Conservation (phyloP, 164 flowering plant genomes). For the Aristolochia fimbriata region DNA sequence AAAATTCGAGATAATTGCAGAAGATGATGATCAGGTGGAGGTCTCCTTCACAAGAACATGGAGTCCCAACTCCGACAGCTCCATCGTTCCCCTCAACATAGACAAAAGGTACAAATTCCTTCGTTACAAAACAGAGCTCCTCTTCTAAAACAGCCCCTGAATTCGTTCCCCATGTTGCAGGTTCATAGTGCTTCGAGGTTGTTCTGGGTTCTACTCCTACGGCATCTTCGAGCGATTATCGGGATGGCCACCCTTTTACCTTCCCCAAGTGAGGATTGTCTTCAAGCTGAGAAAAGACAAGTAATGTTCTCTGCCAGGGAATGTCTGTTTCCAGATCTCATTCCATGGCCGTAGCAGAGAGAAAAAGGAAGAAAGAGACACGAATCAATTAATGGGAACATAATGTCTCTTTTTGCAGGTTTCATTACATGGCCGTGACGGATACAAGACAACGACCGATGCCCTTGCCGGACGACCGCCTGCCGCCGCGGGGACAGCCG, state of each 20-base stretch:
- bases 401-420: slow-evolving; percentile 32
- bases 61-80: slow-evolving; percentile 52
- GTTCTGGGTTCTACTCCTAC: slow-evolving; percentile 77
- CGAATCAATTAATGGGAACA: too few species aligned
- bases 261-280: slow-evolving; percentile 51
- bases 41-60: slow-evolving; percentile 74
- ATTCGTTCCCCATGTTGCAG: slow-evolving; percentile 17
- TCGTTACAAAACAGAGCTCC: background rate
- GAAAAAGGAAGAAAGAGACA: background rate
- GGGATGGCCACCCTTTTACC: slow-evolving; percentile 66
- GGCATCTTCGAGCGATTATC: slow-evolving; percentile 69
- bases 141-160: background rate
- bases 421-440: slow-evolving; percentile 78
- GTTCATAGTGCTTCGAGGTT: slow-evolving; percentile 65
- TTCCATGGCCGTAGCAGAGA: too few species aligned
- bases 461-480: slow-evolving; percentile 85
- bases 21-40: slow-evolving; percentile 69
- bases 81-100: slow-evolving; percentile 57
- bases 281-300: slow-evolving; percentile 84
- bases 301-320: slow-evolving; percentile 20
- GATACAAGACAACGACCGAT: slow-evolving; percentile 66
- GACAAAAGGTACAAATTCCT: slow-evolving; percentile 62
- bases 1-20: slow-evolving; percentile 40
- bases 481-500: slow-evolving; percentile 44
- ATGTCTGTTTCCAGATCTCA: background rate